Base-by-base conservation (phyloP, 805 yeast genomes). In the Ogataea angusta region DNA sequence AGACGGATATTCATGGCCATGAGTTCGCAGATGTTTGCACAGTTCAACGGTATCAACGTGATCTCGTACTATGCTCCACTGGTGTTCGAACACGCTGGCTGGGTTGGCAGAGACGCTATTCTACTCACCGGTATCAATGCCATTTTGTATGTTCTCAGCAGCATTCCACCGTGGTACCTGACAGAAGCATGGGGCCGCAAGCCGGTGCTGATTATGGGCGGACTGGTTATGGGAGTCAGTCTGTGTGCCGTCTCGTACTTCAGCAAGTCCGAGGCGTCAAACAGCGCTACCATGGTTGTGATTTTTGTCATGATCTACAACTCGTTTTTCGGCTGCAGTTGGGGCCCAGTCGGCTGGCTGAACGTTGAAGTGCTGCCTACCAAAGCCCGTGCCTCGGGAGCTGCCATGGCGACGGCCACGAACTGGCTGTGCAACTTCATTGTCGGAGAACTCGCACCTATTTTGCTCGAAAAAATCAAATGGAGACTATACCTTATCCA, bases 291-390 rank as follows among this genome's bases (percentile, higher is more conserved):
- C 13, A 59, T 78, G 46, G 95, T 88, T 24, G 96, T 88, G 2
- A 55, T 76, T 2, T 78, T 84, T 54, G 95, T 89, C 13, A 74
- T 89, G 39, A 64, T 86, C 12, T 86, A 81, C 67, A 89, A 87
- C 56, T 85, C 95, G 1, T 79, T 80, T 3, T 89, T 89, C 64
- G 96, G 96, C 13, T 80, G 78, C 55, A 81, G 91, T 40, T 90
- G 96, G 95, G 97, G 96, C 8, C 95, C 96, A 3, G 80, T 89
- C 40, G 95, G 95, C 10, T 88, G 96, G 96, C 64, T 83, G 30
- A 80, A 83, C 60, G 65, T 90, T 51, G 96, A 87, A 64, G 87
- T 90, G 35, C 73, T 89, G 40, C 96, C 96, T 0, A 75, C 85
- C 47, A 71, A 82, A 14, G 87, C 88, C 9, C 75, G 97, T 39